A percentile compares a stretch with the other conserved stretches of the same genome.
phyloP scores from a whole-genome alignment of 2,329 filamentous ascomycete genomes.

The Rhytidhysteron rufulum region DNA sequence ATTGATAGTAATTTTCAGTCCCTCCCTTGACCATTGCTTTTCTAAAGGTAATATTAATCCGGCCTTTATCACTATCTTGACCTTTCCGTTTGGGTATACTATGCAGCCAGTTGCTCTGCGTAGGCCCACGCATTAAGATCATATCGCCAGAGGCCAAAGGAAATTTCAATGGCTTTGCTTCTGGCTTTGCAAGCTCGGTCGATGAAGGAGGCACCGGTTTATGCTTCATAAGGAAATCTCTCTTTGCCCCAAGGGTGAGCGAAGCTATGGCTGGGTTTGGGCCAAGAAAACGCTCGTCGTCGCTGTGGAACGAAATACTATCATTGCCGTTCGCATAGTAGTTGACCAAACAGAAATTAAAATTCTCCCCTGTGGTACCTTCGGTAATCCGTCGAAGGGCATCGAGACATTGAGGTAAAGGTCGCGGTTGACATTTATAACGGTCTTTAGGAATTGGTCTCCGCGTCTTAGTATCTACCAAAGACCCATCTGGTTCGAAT shows the following conservation, averaged over 20 bases:
- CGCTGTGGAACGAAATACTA: conserved; percentile 75
- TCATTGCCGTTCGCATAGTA: conserved; percentile 77
- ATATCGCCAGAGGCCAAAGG: conserved; percentile 67
- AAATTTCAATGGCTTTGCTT: conserved; percentile 47
- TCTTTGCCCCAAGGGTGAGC: conserved; percentile 65
- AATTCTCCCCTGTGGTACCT: conserved; percentile 60
- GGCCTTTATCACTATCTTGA: conserved; percentile 57
- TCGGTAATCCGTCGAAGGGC: conserved; percentile 61
- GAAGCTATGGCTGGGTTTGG: conserved; percentile 68
- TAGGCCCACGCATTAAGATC: conserved; percentile 71
- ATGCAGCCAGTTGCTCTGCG: conserved; percentile 72
- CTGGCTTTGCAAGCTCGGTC: conserved; percentile 30
- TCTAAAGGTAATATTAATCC: conserved; percentile 74
- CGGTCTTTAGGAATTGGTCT: conserved; percentile 42
- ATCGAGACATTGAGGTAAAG: conserved; percentile 67
- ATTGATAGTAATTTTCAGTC: conserved; percentile 80
- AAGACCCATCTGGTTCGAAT: conserved; percentile 43
- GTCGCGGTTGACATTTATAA: conserved; percentile 61
- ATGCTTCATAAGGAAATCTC: conserved; percentile 78
- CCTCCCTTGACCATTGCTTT: conserved; percentile 66
- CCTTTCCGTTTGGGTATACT: conserved; percentile 72
- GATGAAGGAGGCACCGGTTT: conserved; percentile 52
- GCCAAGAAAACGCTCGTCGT: conserved; percentile 76
- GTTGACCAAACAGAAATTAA: conserved; percentile 79
- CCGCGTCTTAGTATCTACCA: conserved; percentile 43